Percentiles rank a stretch among this genome's conserved stretches.
Conservation (phyloP, 2,329 filamentous ascomycete genomes). For the Calonectria leucothoes region DNA sequence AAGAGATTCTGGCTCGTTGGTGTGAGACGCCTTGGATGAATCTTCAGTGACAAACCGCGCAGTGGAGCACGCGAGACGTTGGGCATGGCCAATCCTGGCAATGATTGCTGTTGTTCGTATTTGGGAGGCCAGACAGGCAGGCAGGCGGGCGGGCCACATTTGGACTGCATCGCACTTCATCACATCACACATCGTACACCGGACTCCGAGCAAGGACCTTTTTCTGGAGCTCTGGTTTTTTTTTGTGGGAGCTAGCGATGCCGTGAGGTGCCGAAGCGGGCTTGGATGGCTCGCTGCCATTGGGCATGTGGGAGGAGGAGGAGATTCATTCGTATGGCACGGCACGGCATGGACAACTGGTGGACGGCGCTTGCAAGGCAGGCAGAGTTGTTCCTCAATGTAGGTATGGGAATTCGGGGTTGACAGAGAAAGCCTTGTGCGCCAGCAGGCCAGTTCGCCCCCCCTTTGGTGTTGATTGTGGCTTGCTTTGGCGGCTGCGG, state of each 20-base stretch:
- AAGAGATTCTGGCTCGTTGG: neutral
- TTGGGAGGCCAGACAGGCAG: too few relatives aligned
- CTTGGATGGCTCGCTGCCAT: neutral
- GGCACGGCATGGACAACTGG: neutral
- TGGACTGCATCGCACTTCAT: neutral
- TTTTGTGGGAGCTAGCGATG: neutral
- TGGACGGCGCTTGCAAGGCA: neutral
- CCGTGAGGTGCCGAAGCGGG: neutral
- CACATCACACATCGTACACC: neutral
- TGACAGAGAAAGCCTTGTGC: neutral
- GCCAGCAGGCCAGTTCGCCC: neutral
- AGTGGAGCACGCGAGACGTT: neutral
- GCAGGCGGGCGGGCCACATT: neutral
- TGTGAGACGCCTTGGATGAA: neutral
- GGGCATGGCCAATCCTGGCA: neutral
- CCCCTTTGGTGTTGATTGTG: conserved; percentile 1
- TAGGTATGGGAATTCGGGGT: neutral
- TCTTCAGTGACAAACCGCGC: neutral
- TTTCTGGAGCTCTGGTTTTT: neutral
- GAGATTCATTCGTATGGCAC: neutral
- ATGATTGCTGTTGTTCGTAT: neutral
- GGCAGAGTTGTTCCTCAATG: neutral
- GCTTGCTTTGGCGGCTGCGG: neutral
- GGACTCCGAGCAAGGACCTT: neutral
- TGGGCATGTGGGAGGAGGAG: neutral